These are phyloP conservation scores for Neonothopanus nambi DNA, from an alignment of 1,284 basidiomycete genomes.

Conservation along the genomic window DNA sequence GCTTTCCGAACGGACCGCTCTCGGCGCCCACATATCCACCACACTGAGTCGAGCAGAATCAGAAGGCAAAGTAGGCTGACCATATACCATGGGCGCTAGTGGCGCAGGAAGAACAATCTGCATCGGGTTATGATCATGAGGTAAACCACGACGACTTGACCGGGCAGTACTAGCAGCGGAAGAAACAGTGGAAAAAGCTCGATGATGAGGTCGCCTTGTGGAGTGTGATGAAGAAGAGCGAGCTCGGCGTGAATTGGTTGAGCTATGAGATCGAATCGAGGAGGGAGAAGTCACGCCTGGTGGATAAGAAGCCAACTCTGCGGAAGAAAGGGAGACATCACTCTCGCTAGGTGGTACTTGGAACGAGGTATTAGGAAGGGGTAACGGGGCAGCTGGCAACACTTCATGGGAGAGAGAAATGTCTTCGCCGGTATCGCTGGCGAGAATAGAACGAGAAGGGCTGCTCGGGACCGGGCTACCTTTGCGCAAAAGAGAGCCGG, in stretches of 20 bases:
- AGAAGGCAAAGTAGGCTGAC: too few species aligned
- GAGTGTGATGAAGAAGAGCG: conserved; percentile 15
- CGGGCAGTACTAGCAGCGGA: conserved; percentile 23
- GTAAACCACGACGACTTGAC: conserved; percentile 42
- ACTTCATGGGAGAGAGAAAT: too few species aligned
- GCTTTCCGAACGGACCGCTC: too few species aligned
- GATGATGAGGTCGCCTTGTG: conserved; percentile 21
- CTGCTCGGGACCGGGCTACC: background rate
- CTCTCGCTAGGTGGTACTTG: too few species aligned
- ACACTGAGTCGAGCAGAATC: too few species aligned
- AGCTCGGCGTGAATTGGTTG: conserved; percentile 10
- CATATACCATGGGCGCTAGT: conserved; percentile 28
- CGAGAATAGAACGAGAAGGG: conserved; percentile 1
- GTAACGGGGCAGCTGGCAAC: too few species aligned
- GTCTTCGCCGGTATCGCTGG: too few species aligned
- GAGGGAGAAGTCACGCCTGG: too few species aligned
- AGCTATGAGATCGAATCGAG: background rate
- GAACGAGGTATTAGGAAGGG: too few species aligned
- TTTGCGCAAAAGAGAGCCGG: conserved; percentile 1
- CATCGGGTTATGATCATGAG: conserved; percentile 53
- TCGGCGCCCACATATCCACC: too few species aligned
- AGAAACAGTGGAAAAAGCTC: conserved; percentile 22
- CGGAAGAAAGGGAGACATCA: too few species aligned
- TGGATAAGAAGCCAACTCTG: too few species aligned
- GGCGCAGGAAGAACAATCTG: conserved; percentile 62